These are phyloP conservation scores for Tardiomyces digboiensis DNA, from an alignment of 1,139 yeast species.

Conservation along the genomic window DNA sequence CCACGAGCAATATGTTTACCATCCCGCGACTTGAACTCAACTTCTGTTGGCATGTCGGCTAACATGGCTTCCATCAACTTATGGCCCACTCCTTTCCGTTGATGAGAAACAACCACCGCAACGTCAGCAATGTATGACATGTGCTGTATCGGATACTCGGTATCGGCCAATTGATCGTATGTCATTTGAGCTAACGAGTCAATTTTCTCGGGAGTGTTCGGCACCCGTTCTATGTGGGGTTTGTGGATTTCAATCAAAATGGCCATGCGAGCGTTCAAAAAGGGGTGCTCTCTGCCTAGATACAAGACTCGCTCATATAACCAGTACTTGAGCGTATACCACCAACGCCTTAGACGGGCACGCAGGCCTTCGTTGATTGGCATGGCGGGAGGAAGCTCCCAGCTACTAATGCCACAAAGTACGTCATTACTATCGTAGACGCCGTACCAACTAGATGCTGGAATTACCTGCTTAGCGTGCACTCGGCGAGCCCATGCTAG, in stretches of 20 bases:
- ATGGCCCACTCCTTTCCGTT: neutral
- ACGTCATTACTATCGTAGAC: neutral
- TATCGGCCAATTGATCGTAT: conserved; percentile 7
- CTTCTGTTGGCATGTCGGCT: neutral
- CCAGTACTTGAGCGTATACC: neutral
- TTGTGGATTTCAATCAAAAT: neutral
- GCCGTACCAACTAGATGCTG: no score
- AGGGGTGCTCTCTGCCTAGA: neutral
- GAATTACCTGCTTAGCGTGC: no score
- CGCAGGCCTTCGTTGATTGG: neutral
- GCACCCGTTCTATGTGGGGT: conserved; percentile 2
- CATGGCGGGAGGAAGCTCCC: neutral
- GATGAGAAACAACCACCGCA: neutral
- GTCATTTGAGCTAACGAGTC: conserved; percentile 7
- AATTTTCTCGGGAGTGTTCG: conserved; percentile 4
- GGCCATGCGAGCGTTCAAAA: neutral
- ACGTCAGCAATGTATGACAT: neutral
- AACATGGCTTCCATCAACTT: neutral
- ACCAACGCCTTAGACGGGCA: neutral
- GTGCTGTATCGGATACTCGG: conserved; percentile 8
- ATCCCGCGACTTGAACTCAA: neutral
- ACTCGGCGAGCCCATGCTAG: no score
- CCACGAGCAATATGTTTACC: conserved; percentile 6
- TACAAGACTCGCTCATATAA: neutral
- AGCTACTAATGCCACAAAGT: neutral